Conservation (phyloP, 1,139 yeast species). For the Geotrichum citri-aurantii region DNA sequence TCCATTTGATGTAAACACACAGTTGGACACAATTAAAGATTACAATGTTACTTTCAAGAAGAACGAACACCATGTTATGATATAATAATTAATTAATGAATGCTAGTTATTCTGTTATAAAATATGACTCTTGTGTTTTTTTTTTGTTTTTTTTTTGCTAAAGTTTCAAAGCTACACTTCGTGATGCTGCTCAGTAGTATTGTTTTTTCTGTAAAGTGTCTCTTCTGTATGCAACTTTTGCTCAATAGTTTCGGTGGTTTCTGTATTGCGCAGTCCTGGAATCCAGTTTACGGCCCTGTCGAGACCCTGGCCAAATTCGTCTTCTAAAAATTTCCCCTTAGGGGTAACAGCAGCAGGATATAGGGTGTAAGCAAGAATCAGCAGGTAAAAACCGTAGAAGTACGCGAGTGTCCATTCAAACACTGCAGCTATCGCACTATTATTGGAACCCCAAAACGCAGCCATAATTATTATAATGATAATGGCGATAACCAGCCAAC, state of each 20-base stretch:
- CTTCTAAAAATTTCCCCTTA: neutral
- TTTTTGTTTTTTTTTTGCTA: neutral
- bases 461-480: slow-evolving; percentile 68
- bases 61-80: neutral
- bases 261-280: neutral
- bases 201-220: neutral
- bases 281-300: neutral
- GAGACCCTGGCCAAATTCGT: neutral
- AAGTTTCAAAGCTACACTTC: neutral
- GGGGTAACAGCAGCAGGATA: slow-evolving; percentile 43
- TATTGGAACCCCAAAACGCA: slow-evolving; percentile 39
- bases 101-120: neutral
- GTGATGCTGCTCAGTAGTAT: neutral
- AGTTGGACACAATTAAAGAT: neutral
- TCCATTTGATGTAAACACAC: neutral
- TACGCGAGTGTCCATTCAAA: slow-evolving; percentile 83
- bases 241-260: neutral
- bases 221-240: neutral
- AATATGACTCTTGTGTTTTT: neutral
- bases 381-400: slow-evolving; percentile 69
- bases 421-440: slow-evolving; percentile 47
- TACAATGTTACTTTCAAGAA: neutral
- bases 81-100: neutral
- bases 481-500: slow-evolving; percentile 67
- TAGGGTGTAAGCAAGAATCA: slow-evolving; percentile 64